Conservation (phyloP, 495 filamentous ascomycete species). For the Peziza echinospora region DNA sequence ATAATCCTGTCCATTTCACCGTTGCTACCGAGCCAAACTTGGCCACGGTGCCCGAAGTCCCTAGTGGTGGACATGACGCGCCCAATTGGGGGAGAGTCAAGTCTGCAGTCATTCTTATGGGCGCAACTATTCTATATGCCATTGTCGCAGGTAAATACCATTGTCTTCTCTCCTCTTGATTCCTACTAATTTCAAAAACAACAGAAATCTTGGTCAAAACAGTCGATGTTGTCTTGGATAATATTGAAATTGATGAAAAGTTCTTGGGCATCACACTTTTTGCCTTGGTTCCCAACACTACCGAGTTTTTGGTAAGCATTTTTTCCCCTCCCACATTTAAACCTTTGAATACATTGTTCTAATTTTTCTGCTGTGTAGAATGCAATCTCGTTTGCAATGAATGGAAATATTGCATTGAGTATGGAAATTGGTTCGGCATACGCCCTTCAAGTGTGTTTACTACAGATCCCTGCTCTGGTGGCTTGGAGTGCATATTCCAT, state of each 20-base stretch:
- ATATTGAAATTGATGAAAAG: slow-evolving; percentile 85
- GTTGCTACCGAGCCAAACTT: slow-evolving; percentile 27
- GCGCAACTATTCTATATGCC: slow-evolving; percentile 80
- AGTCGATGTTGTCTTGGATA: slow-evolving; percentile 79
- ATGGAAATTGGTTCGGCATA: slow-evolving; percentile 99
- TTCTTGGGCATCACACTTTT: slow-evolving; percentile 96
- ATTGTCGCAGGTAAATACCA: slow-evolving; percentile 41
- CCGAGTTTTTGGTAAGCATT: slow-evolving; percentile 69
- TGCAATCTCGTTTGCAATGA: slow-evolving; percentile 98
- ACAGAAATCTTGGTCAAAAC: slow-evolving; percentile 82
- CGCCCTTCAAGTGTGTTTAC: slow-evolving; percentile 87
- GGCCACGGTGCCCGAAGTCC: slow-evolving; percentile 16
- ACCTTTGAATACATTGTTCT: neutral
- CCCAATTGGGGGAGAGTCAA: slow-evolving; percentile 92
- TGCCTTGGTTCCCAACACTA: slow-evolving; percentile 91
- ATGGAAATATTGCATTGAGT: slow-evolving; percentile 95
- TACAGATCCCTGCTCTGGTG: slow-evolving; percentile 86
- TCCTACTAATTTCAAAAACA: neutral
- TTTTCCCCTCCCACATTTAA: neutral
- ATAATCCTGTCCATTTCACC: too few relatives aligned
- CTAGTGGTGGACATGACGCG: slow-evolving; percentile 68
- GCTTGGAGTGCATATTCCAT: slow-evolving; percentile 57
- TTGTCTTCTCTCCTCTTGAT: neutral
- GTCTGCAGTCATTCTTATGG: slow-evolving; percentile 70
- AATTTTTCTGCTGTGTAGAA: slow-evolving; percentile 35